phyloP scores from a whole-genome alignment of 176 grass and related monocot genomes.

The Puccinellia tenuiflora region DNA sequence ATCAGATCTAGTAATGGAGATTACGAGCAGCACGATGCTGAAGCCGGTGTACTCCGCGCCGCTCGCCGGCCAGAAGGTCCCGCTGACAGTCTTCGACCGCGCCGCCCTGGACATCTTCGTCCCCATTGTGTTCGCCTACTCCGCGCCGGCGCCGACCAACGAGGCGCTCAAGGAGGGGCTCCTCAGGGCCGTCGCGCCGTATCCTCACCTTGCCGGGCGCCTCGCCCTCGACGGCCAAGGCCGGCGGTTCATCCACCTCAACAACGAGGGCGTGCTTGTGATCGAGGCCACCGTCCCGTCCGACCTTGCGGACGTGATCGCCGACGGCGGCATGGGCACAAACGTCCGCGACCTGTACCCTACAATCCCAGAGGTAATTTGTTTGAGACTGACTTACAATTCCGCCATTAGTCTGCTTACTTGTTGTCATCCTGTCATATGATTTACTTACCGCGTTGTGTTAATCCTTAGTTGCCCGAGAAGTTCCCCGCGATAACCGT shows the following conservation, averaged over 20 bases:
- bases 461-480: too few relatives aligned
- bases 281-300: neutral
- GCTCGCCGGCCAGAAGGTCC: neutral
- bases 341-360: neutral
- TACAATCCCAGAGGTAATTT: neutral
- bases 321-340: neutral
- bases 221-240: neutral
- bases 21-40: neutral
- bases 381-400: too few relatives aligned
- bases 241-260: neutral
- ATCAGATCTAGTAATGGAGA: neutral
- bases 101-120: neutral
- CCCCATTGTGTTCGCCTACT: neutral
- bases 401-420: too few relatives aligned
- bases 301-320: neutral
- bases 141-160: neutral
- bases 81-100: neutral
- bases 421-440: too few relatives aligned
- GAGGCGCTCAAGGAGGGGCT: neutral
- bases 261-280: neutral
- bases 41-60: neutral
- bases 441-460: too few relatives aligned
- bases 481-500: too few relatives aligned
- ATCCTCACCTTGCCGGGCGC: neutral
- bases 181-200: too few relatives aligned